phyloP scores from a whole-genome alignment of 306 rosid genomes.

The Delonix regia region DNA sequence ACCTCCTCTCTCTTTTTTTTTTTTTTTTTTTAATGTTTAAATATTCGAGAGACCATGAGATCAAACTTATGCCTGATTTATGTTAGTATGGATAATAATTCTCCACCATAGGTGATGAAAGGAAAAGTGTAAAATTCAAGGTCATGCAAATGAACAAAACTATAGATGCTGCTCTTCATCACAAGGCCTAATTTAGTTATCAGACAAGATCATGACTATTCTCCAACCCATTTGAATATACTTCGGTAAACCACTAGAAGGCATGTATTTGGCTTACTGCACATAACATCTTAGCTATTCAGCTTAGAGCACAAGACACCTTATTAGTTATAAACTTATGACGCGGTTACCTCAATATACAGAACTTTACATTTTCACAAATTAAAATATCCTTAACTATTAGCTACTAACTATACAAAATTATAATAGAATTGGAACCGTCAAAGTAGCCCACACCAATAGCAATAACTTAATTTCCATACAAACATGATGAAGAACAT shows the following conservation, averaged over 20 bases:
- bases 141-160: neutral
- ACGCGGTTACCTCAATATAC: neutral
- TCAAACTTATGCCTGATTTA: neutral
- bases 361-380: neutral
- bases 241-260: neutral
- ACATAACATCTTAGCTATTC: too few species aligned
- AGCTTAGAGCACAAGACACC: neutral
- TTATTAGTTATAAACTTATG: neutral
- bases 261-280: too few species aligned
- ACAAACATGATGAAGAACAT: conserved; percentile 17
- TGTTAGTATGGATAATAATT: too few species aligned
- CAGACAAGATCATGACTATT: conserved; percentile 5
- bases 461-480: neutral
- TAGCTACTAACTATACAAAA: neutral
- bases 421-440: neutral
- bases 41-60: neutral
- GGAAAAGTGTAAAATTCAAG: too few species aligned
- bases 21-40: too few species aligned
- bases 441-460: conserved; percentile 12
- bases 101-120: too few species aligned
- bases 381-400: neutral
- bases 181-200: neutral
- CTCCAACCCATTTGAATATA: neutral
- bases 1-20: neutral
- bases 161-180: conserved; percentile 11